Conservation (phyloP, 495 filamentous ascomycete genomes). For the Cercophora scortea region DNA sequence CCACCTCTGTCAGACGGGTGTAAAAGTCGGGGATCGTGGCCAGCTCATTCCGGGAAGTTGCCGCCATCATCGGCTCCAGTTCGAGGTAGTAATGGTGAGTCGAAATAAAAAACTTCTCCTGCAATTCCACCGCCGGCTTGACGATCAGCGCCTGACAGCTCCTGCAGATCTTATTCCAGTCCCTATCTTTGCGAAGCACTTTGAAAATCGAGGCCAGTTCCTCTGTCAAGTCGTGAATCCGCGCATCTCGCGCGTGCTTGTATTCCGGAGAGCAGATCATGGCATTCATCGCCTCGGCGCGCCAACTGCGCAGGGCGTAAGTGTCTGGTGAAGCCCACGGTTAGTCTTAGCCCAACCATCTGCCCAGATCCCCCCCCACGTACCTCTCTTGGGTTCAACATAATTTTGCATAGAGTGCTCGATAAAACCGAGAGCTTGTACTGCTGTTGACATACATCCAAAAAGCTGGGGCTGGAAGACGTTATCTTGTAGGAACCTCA, state of each 20-base stretch:
- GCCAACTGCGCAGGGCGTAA: slow-evolving; percentile 24
- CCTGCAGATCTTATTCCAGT: slow-evolving; percentile 4
- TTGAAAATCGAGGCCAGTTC: slow-evolving; percentile 9
- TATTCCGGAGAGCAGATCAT: slow-evolving; percentile 16
- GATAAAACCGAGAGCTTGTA: slow-evolving; percentile 12
- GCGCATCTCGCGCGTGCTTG: slow-evolving; percentile 1
- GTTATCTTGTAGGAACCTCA: slow-evolving; percentile 21
- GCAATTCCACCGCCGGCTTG: slow-evolving; percentile 18
- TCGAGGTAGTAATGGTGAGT: slow-evolving; percentile 18
- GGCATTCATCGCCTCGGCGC: slow-evolving; percentile 20
- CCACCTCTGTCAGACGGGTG: slow-evolving; percentile 9
- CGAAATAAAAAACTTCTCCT: slow-evolving; percentile 23
- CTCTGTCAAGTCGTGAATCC: slow-evolving; percentile 5
- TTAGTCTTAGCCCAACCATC: background rate
- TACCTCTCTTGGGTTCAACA: slow-evolving; percentile 21
- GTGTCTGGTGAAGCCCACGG: slow-evolving; percentile 14
- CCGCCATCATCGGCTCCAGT: slow-evolving; percentile 1
- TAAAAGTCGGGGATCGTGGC: slow-evolving; percentile 15
- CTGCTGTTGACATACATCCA: background rate
- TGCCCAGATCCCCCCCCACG: background rate
- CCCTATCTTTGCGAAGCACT: slow-evolving; percentile 8
- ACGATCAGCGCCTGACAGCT: slow-evolving; percentile 13
- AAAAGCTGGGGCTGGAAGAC: slow-evolving; percentile 22
- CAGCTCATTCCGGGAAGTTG: slow-evolving; percentile 4
- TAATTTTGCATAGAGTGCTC: slow-evolving; percentile 17